A percentile compares a stretch with the other conserved stretches of the same genome.
Evolutionary conservation across 805 yeast genomes (phyloP).

Genomic region (Millerago galiae): DNA sequence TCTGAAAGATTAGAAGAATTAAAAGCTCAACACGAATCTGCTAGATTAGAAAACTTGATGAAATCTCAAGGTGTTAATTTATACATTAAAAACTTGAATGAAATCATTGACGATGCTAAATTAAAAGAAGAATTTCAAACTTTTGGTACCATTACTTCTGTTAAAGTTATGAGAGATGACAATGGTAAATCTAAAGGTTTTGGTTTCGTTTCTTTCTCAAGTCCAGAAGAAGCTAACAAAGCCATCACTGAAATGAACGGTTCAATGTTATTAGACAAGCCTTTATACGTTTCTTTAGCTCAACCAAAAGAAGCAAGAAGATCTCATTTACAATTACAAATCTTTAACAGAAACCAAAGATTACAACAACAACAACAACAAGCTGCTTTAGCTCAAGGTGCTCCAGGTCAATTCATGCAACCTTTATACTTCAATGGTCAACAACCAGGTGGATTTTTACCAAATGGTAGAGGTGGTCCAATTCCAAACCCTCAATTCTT

Average conservation of each 20-base stretch:
- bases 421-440: constrained; percentile 65
- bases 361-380: constrained; percentile 66
- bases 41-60: constrained; percentile 82
- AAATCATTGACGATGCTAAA: constrained; percentile 83
- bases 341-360: constrained; percentile 97
- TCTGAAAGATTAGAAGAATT: constrained; percentile 95
- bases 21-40: constrained; percentile 88
- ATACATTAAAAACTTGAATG: constrained; percentile 95
- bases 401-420: constrained; percentile 77
- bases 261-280: constrained; percentile 91
- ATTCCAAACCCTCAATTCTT: constrained; percentile 78
- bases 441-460: constrained; percentile 79
- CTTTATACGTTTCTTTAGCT: constrained; percentile 96
- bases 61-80: constrained; percentile 98
- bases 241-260: constrained; percentile 98
- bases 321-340: constrained; percentile 94
- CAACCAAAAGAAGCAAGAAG: constrained; percentile 98
- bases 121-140: constrained; percentile 89
- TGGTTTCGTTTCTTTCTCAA: constrained; percentile 95
- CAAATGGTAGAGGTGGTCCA: constrained; percentile 70
- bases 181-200: constrained; percentile 94
- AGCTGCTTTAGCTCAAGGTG: constrained; percentile 71
- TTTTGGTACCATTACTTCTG: constrained; percentile 92
- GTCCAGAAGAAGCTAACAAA: constrained; percentile 98
- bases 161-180: constrained; percentile 93